Base-by-base conservation (phyloP, 2,329 filamentous ascomycete species). In the Berkeleyomyces basicola region DNA sequence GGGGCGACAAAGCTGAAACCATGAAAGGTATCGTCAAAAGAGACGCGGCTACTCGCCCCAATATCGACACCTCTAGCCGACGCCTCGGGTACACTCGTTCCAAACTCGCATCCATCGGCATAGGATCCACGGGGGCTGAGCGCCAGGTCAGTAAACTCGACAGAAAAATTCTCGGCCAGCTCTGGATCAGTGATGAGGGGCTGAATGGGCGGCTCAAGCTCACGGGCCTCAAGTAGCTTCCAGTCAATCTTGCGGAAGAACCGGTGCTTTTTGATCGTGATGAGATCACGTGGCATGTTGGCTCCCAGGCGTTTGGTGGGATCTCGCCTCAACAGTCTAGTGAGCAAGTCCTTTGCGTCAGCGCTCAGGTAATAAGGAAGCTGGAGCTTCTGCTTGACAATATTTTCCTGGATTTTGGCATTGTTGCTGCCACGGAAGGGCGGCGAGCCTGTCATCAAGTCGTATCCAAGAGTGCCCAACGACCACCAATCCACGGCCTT, bases 401-500 rank as follows among this genome's bases (percentile, higher is more conserved):
- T 99, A 72, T 93, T 95, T 69, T 96, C 87, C 73, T 96, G 90
- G 66, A 96, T 91, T 77, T 96, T 97, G 70, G 89, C 85, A 71
- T 95, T 85, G 75, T 96, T 97, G 72, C 86, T 85, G 51, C 89
- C 93, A 36, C 84, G 84, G 76, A 97, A 99, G 0, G 95, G 93
- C 7, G 92, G 90, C 62, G 85, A 85, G 61, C 95, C 93, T 7
- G 92, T 97, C 72, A 99, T 85, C 43, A 99, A 78, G 72, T 99
- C 93, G 72, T 86, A 95, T 42, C 89, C 90, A 55, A 99, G 81
- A 2, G 92, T 91, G 43, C 95, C 93, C 57, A 99, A 85, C 3
- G 91, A 96, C 93, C 93, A 99, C 92, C 92, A 99, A 75, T 99
- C 93, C 16, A 96, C 95, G 1, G 90, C 86, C 73, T 91, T 92